Percentiles rank a stretch among this genome's conserved stretches.
Evolutionary conservation across 2,329 filamentous ascomycete species (phyloP).

Genomic region (Paraphaeosphaeria sporulosa): DNA sequence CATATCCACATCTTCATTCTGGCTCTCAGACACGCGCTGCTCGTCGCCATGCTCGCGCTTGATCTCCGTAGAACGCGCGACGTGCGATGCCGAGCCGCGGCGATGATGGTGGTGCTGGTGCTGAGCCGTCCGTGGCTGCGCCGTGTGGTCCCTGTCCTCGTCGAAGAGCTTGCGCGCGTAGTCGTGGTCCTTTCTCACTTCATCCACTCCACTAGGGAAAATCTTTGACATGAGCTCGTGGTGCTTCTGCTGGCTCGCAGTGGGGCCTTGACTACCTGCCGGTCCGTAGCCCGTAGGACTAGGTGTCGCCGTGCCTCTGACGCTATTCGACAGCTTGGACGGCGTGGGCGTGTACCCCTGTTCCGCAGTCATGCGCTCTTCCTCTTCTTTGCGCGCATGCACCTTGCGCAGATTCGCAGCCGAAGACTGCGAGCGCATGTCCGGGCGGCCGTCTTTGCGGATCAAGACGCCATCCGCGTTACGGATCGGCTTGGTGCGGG

Average conservation of each 20-base stretch:
- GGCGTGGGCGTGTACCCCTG: slow-evolving; percentile 32
- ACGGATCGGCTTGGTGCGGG: slow-evolving; percentile 58
- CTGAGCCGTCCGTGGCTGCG: slow-evolving; percentile 28
- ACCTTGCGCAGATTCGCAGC: slow-evolving; percentile 61
- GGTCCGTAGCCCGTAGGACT: slow-evolving; percentile 31
- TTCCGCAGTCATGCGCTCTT: slow-evolving; percentile 25
- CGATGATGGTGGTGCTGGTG: slow-evolving; percentile 26
- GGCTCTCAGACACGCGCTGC: slow-evolving; percentile 19
- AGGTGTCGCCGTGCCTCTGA: slow-evolving; percentile 33
- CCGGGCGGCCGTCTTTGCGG: slow-evolving; percentile 59
- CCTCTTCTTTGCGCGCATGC: slow-evolving; percentile 57
- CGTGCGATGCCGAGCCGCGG: slow-evolving; percentile 11
- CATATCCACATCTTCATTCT: slow-evolving; percentile 35
- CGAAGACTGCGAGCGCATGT: slow-evolving; percentile 61
- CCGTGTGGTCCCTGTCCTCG: slow-evolving; percentile 35
- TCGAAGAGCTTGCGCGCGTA: slow-evolving; percentile 44
- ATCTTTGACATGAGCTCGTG: slow-evolving; percentile 47
- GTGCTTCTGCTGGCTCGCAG: slow-evolving; percentile 40
- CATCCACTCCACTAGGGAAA: slow-evolving; percentile 47
- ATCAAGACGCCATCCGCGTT: slow-evolving; percentile 61
- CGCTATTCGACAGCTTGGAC: slow-evolving; percentile 23
- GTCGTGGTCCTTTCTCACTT: slow-evolving; percentile 41
- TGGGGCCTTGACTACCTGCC: slow-evolving; percentile 21
- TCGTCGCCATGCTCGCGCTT: slow-evolving; percentile 35
- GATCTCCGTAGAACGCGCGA: slow-evolving; percentile 20